Evolutionary conservation across 2,329 filamentous ascomycete genomes (phyloP), one percentile per base, ranked within the genome.

Genomic region (Penicillium sp.): DNA sequence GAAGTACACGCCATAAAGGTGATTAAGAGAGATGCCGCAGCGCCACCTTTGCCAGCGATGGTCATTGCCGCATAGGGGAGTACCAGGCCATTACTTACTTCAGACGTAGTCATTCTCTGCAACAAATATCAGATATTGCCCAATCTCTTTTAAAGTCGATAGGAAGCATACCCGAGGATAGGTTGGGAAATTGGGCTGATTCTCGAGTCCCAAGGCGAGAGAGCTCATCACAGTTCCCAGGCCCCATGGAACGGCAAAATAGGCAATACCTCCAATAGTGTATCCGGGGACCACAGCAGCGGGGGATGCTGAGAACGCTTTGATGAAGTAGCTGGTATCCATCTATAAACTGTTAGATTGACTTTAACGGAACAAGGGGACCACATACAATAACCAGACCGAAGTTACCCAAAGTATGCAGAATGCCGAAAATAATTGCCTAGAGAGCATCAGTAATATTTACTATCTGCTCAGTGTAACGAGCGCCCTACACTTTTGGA

Each of bases 161-260:
- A 26, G 5, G 16, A 24, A 8, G 48, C 69, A 58, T 58, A 74
- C 73, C 5, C 79, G 65, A 3, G 83, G 83, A 47, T 79, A 85
- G 0, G 82, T 86, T 0, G 83, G 83, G 53, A 84, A 86, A 0
- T 74, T 71, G 0, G 80, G 74, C 0, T 73, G 76, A 8, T 75
- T 74, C 49, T 84, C 81, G 0, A 84, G 65, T 0, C 75, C 81
- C 0, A 83, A 65, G 1, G 80, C 81, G 0, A 79, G 72, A 7
- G 79, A 77, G 49, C 79, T 79, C 69, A 81, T 80, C 1, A 83
- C 64, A 0, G 82, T 84, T 1, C 81, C 82, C 0, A 84, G 69
- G 1, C 76, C 77, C 80, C 80, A 84, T 0, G 82, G 82, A 11
- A 84, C 81, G 0, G 79, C 77, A 50, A 84, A 84, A 56, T 82